Evolutionary conservation across 2,329 filamentous ascomycete genomes (phyloP), one percentile per base, ranked within the genome.

Genomic region (Trichoderma asperellum): DNA sequence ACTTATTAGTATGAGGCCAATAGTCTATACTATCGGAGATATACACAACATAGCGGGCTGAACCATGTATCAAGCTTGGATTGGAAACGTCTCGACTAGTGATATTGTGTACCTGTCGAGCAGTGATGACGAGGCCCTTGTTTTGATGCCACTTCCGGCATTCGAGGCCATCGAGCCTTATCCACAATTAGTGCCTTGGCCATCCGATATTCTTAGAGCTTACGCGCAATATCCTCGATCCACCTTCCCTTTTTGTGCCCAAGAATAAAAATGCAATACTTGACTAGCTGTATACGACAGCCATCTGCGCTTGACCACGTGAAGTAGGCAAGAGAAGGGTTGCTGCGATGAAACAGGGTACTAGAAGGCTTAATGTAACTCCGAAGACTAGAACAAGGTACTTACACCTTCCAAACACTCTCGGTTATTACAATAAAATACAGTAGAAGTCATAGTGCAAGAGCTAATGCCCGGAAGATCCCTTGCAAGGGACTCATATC

Each of bases 131-230:
- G 32, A 67, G 4, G 21, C 40, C 29, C 14, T 27, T 27, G 16
- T 34, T 66, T 8, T 16, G 58, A 16, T 29, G 10, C 35, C n/a
- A 12, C 8, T 34, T 32, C 32, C 32, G 32, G 29, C 12, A 11
- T 35, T 53, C 18, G 1, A 37, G 32, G 12, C 7, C 14, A 27
- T 16, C 12, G 12, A 18, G 18, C 49, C 11, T 27, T 53, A n/a
- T n/a, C 43, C 55, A 55, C 37, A 58, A 66, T n/a, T 67, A 58
- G 49, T 27, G 21, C 21, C 29, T 37, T n/a, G 49, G 52, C 27
- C 47, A 16, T 27, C 47, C 18, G 53, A 59, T 67, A 67, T 67
- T 67, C 37, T 58, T 67, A 67, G 63, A 67, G 63, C 53, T 67
- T 58, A 67, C 63, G 35, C 49, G 40, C 55, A 67, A 52, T 57